A percentile compares a stretch with the other conserved stretches of the same genome.
Conservation (phyloP, 352 stramenopile genomes). For the Globisporangium nagaii region DNA sequence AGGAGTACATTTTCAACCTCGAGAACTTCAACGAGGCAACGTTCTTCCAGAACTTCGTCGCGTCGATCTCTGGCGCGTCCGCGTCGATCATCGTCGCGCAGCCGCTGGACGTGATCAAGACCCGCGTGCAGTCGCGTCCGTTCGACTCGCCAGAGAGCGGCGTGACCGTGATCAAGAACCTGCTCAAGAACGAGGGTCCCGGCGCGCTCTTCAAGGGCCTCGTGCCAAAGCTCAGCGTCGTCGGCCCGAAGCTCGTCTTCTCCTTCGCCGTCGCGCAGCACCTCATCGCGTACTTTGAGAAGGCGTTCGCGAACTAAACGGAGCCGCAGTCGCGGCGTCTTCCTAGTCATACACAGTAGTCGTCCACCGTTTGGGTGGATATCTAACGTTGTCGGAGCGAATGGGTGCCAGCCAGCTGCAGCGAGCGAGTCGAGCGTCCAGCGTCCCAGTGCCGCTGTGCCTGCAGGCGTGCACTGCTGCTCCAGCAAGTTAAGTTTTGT, state of each 20-base stretch:
- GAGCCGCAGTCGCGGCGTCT: neutral
- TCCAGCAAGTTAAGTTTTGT: slow-evolving; percentile 16
- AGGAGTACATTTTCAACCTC: slow-evolving; percentile 90
- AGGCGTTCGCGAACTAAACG: slow-evolving; percentile 38
- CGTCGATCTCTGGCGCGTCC: slow-evolving; percentile 75
- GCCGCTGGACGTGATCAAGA: slow-evolving; percentile 95
- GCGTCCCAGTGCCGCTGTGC: neutral
- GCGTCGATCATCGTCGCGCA: slow-evolving; percentile 88
- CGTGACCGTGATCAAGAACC: slow-evolving; percentile 86
- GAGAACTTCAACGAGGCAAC: slow-evolving; percentile 88
- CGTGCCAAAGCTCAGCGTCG: slow-evolving; percentile 92
- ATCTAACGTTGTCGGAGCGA: slow-evolving; percentile 10
- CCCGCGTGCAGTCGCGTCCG: slow-evolving; percentile 89
- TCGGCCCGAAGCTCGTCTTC: slow-evolving; percentile 95
- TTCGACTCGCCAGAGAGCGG: slow-evolving; percentile 93
- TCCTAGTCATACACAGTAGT: slow-evolving; percentile 9
- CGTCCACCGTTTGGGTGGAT: slow-evolving; percentile 15
- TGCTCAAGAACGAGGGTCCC: slow-evolving; percentile 90
- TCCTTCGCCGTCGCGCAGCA: slow-evolving; percentile 95
- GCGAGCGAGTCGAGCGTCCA: neutral
- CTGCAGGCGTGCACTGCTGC: neutral
- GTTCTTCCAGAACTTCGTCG: slow-evolving; percentile 91
- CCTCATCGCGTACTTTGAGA: slow-evolving; percentile 93
- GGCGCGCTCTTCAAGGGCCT: slow-evolving; percentile 94
- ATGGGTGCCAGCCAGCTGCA: neutral